phyloP scores from a whole-genome alignment of 441 rosid species.

The Erysimum cheiri region DNA sequence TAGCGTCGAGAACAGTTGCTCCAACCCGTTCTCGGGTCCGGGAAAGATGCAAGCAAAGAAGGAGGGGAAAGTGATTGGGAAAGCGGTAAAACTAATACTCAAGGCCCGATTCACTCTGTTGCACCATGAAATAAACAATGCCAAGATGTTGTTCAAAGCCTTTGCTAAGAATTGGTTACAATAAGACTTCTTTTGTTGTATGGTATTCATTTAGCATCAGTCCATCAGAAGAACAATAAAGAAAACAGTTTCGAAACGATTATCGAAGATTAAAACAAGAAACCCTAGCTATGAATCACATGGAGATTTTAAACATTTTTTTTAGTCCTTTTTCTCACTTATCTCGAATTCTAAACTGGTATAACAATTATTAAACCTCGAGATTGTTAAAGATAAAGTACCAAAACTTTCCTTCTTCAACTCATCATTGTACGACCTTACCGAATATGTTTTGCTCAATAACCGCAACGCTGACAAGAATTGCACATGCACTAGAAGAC shows the following conservation, averaged over 20 bases:
- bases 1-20: conserved; percentile 60
- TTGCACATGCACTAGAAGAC: not conserved
- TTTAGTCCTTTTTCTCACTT: not conserved
- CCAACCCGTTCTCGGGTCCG: conserved; percentile 59
- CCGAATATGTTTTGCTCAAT: not conserved
- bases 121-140: conserved; percentile 3
- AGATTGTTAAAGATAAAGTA: not conserved
- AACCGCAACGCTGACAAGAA: not conserved
- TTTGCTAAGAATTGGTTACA: conserved; percentile 47
- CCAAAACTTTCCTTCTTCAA: not conserved
- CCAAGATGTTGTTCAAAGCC: conserved; percentile 9
- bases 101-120: conserved; percentile 31
- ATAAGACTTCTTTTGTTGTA: not conserved
- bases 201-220: not conserved
- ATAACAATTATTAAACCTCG: not conserved
- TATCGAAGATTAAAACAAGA: not conserved
- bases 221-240: not conserved
- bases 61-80: too few species aligned
- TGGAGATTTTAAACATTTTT: not conserved
- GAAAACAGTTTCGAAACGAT: not conserved
- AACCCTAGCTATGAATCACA: not conserved
- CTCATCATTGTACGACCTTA: not conserved
- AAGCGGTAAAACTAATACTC: conserved; percentile 36
- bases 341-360: not conserved
- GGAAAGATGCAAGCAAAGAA: conserved; percentile 34